Percentiles rank a stretch among this genome's conserved stretches.
phyloP scores from a whole-genome alignment of 2,329 filamentous ascomycete species.

The Clonostachys rosea region DNA sequence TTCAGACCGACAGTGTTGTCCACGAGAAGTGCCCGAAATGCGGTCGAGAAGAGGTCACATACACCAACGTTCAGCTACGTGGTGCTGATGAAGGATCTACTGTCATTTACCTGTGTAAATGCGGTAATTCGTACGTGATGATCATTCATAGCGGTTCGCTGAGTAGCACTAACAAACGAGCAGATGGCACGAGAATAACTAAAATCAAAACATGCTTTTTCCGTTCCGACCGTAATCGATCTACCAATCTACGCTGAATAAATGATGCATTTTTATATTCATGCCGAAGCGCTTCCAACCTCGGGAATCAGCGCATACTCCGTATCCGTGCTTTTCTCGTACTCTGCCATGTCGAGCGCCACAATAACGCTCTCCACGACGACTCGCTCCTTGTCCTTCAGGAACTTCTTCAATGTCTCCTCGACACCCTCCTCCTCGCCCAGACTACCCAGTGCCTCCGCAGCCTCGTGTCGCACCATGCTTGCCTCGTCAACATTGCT shows the following conservation, averaged over 20 bases:
- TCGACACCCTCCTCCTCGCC: conserved; percentile 94
- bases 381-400: conserved; percentile 87
- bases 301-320: conserved; percentile 92
- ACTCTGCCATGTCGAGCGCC: conserved; percentile 96
- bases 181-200: conserved; percentile 59
- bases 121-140: conserved; percentile 69
- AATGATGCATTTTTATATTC: conserved; percentile 6
- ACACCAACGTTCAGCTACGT: conserved; percentile 78
- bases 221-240: neutral
- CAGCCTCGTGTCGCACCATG: conserved; percentile 97
- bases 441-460: conserved; percentile 89
- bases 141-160: neutral
- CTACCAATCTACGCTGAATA: neutral
- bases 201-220: conserved; percentile 8
- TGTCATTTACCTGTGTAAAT: conserved; percentile 85
- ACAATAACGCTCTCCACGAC: conserved; percentile 94
- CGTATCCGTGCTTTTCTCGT: conserved; percentile 80
- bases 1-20: conserved; percentile 67
- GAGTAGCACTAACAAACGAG: conserved; percentile 13
- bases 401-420: conserved; percentile 73
- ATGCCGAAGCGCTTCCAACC: conserved; percentile 34
- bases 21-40: conserved; percentile 75
- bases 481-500: conserved; percentile 78
- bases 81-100: conserved; percentile 95
- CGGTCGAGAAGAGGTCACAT: conserved; percentile 76